Evolutionary conservation across 805 yeast species (phyloP).

Genomic region (Teunomyces pallodes): DNA sequence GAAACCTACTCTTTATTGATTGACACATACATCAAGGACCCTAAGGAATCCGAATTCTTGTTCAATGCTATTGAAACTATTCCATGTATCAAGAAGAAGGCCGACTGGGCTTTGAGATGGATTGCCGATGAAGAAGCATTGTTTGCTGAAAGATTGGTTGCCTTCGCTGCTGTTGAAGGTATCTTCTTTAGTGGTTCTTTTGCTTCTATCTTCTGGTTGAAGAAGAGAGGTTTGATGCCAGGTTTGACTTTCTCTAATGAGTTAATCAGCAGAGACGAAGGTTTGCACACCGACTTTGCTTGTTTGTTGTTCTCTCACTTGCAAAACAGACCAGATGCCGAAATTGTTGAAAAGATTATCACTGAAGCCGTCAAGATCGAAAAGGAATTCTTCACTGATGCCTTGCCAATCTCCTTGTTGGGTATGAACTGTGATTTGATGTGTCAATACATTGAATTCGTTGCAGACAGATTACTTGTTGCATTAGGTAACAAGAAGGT

Average conservation of each 20-base stretch:
- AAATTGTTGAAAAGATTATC: conserved; percentile 79
- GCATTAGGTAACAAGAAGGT: conserved; percentile 88
- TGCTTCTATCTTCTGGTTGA: conserved; percentile 98
- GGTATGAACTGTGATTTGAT: conserved; percentile 94
- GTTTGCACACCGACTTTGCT: conserved; percentile 97
- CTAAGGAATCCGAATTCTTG: conserved; percentile 84
- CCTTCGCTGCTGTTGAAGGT: conserved; percentile 99
- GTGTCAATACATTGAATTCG: conserved; percentile 98
- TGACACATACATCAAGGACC: conserved; percentile 94
- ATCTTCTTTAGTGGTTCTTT: conserved; percentile 97
- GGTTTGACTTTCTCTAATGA: conserved; percentile 98
- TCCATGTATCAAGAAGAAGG: conserved; percentile 95
- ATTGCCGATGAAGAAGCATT: conserved; percentile 82
- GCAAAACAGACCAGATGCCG: conserved; percentile 79
- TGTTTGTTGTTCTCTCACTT: conserved; percentile 92
- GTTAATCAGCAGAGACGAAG: conserved; percentile 97
- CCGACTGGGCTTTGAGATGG: conserved; percentile 99
- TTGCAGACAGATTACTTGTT: conserved; percentile 91
- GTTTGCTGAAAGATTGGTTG: conserved; percentile 94
- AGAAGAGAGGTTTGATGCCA: conserved; percentile 99
- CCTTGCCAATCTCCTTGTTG: conserved; percentile 86
- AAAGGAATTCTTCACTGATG: conserved; percentile 91
- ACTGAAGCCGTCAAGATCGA: conserved; percentile 95
- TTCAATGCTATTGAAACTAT: conserved; percentile 95
- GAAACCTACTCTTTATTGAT: conserved; percentile 94